These are phyloP conservation scores for Xenosphaeropsis pyriputrescens DNA, from an alignment of 2,329 filamentous ascomycete species.

Conservation along the genomic window DNA sequence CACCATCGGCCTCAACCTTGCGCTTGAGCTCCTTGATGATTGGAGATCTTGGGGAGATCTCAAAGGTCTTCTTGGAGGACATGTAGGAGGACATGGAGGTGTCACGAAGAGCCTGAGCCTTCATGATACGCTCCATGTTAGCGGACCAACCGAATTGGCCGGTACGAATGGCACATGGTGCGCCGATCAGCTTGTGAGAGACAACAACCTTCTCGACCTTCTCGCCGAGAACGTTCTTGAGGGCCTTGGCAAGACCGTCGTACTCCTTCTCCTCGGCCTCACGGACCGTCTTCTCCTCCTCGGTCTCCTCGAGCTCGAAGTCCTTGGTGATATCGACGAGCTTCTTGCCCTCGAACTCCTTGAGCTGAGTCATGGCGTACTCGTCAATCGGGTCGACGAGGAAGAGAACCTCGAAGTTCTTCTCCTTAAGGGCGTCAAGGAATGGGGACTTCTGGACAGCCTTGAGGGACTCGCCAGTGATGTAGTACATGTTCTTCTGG, in stretches of 20 bases:
- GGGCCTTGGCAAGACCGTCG: slow-evolving; percentile 83
- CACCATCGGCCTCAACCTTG: slow-evolving; percentile 95
- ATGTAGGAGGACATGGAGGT: slow-evolving; percentile 99
- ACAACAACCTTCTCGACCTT: slow-evolving; percentile 99
- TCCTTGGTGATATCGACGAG: slow-evolving; percentile 99
- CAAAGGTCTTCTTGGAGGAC: slow-evolving; percentile 99
- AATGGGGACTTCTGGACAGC: slow-evolving; percentile 96
- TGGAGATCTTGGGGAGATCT: slow-evolving; percentile 96
- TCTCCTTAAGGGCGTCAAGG: slow-evolving; percentile 96
- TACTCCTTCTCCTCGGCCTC: slow-evolving; percentile 98
- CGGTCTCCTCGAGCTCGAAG: slow-evolving; percentile 99
- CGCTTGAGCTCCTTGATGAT: slow-evolving; percentile 99
- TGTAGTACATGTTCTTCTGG: slow-evolving; percentile 99
- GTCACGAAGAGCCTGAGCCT: slow-evolving; percentile 98
- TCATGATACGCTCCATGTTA: slow-evolving; percentile 99
- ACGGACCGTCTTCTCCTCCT: slow-evolving; percentile 94
- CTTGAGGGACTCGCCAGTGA: slow-evolving; percentile 98
- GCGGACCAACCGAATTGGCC: slow-evolving; percentile 99
- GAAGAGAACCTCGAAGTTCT: slow-evolving; percentile 99
- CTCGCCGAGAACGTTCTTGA: slow-evolving; percentile 98
- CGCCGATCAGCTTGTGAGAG: slow-evolving; percentile 87
- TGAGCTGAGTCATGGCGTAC: slow-evolving; percentile 30
- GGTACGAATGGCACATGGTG: slow-evolving; percentile 97
- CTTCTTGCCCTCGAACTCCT: slow-evolving; percentile 99
- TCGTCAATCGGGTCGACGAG: slow-evolving; percentile 81